phyloP scores from a whole-genome alignment of 2,329 filamentous ascomycete genomes.

The Arthrobotrys sinensis region DNA sequence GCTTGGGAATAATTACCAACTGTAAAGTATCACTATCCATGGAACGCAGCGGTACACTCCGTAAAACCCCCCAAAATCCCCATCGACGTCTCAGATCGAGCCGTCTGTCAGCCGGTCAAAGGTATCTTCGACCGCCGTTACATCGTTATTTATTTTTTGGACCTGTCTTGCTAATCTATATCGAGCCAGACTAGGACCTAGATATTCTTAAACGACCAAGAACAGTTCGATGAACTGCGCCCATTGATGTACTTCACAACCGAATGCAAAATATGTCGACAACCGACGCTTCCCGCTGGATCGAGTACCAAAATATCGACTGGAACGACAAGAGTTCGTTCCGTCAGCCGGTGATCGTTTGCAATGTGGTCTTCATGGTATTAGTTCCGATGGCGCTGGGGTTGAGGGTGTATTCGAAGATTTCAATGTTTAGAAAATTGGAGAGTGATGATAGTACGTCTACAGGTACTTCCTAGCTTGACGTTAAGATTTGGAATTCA shows the following conservation, averaged over 20 bases:
- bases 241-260: constrained; percentile 6
- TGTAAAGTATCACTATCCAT: constrained; percentile 18
- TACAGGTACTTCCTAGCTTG: not conserved
- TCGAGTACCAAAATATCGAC: constrained; percentile 9
- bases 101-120: constrained; percentile 10
- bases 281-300: constrained; percentile 5
- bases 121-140: constrained; percentile 19
- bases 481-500: not conserved
- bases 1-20: not conserved
- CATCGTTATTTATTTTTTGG: not conserved
- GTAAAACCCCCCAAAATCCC: not conserved
- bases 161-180: not conserved
- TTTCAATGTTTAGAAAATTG: constrained; percentile 17
- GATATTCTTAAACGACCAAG: not conserved
- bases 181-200: not conserved
- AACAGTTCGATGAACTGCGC: constrained; percentile 5
- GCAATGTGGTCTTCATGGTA: constrained; percentile 30
- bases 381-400: constrained; percentile 11
- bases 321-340: constrained; percentile 1
- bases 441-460: constrained; percentile 41
- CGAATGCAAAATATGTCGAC: not conserved
- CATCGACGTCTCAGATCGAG: constrained; percentile 4
- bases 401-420: constrained; percentile 42
- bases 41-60: constrained; percentile 21
- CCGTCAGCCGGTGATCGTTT: not conserved